These are phyloP conservation scores for Aspergillus hancockii DNA, from an alignment of 495 filamentous ascomycete genomes.

Conservation along the genomic window DNA sequence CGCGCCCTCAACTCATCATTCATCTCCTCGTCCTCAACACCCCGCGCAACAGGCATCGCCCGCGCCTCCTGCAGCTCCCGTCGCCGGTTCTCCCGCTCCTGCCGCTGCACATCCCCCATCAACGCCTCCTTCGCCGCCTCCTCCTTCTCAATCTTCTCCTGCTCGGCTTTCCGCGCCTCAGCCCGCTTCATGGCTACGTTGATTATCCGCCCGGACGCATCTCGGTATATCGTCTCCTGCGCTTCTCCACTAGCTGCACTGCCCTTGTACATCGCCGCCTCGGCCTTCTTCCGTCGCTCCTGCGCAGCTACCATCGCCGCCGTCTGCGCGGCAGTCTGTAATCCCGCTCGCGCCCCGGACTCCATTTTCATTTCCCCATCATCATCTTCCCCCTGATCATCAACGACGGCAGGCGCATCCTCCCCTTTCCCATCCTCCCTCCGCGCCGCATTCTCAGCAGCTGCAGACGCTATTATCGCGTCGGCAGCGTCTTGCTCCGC, in stretches of 20 bases:
- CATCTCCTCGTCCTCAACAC: slow-evolving; percentile 76
- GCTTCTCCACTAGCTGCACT: slow-evolving; percentile 39
- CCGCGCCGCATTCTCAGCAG: slow-evolving; percentile 56
- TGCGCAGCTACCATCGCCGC: slow-evolving; percentile 78
- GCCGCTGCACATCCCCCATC: slow-evolving; percentile 81
- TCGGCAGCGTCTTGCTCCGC: slow-evolving; percentile 70
- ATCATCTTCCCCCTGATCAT: slow-evolving; percentile 24
- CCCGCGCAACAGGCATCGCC: slow-evolving; percentile 76
- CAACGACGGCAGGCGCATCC: slow-evolving; percentile 42
- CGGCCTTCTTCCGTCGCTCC: slow-evolving; percentile 49
- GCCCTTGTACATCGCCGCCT: slow-evolving; percentile 44
- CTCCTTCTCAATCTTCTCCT: slow-evolving; percentile 68
- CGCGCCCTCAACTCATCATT: slow-evolving; percentile 77
- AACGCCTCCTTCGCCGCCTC: slow-evolving; percentile 60
- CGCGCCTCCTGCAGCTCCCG: slow-evolving; percentile 74
- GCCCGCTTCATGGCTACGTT: slow-evolving; percentile 88
- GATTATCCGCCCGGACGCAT: slow-evolving; percentile 88
- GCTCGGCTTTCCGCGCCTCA: slow-evolving; percentile 71
- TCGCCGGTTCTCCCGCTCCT: slow-evolving; percentile 54
- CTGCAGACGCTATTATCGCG: slow-evolving; percentile 76
- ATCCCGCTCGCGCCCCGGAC: slow-evolving; percentile 79
- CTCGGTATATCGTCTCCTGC: slow-evolving; percentile 87
- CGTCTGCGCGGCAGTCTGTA: slow-evolving; percentile 77
- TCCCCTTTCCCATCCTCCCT: slow-evolving; percentile 45
- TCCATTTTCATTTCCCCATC: slow-evolving; percentile 60